Evolutionary conservation across 805 yeast species (phyloP).

Genomic region (Candida pini): DNA sequence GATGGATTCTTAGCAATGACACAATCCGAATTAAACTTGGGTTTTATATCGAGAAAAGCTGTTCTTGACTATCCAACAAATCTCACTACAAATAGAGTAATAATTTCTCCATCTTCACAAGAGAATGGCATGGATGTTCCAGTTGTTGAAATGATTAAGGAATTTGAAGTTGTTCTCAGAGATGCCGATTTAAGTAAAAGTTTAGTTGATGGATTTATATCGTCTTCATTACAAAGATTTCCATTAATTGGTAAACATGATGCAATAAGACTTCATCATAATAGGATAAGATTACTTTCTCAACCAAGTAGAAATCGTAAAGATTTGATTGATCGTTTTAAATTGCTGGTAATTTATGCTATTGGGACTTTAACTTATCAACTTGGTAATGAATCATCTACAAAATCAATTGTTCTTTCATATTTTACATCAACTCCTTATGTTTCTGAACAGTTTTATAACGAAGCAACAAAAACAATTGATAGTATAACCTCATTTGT

Average conservation of each 20-base stretch:
- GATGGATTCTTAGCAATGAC: no score
- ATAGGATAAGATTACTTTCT: constrained; percentile 8
- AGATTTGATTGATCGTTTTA: constrained; percentile 8
- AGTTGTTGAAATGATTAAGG: no score
- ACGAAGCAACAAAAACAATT: constrained; percentile 9
- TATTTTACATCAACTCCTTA: constrained; percentile 3
- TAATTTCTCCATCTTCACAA: constrained; percentile 1
- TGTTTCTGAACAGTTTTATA: constrained; percentile 9
- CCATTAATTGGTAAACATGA: constrained; percentile 8
- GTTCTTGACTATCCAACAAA: constrained; percentile 8
- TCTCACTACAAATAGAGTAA: constrained; percentile 5
- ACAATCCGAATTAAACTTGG: constrained; percentile 4
- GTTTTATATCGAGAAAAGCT: constrained; percentile 9
- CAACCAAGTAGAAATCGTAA: constrained; percentile 1
- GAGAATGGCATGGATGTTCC: no score
- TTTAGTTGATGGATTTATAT: no score
- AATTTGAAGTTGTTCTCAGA: no score
- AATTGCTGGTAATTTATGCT: constrained; percentile 15
- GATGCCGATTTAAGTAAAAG: no score
- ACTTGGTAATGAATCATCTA: constrained; percentile 5
- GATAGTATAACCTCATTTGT: constrained; percentile 7
- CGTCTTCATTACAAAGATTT: no score
- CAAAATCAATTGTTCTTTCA: background rate
- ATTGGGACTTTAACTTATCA: constrained; percentile 12
- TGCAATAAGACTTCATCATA: constrained; percentile 8